These are phyloP conservation scores for Pestalotiopsis sp. DNA, from an alignment of 2,329 filamentous ascomycete species.

Conservation along the genomic window DNA sequence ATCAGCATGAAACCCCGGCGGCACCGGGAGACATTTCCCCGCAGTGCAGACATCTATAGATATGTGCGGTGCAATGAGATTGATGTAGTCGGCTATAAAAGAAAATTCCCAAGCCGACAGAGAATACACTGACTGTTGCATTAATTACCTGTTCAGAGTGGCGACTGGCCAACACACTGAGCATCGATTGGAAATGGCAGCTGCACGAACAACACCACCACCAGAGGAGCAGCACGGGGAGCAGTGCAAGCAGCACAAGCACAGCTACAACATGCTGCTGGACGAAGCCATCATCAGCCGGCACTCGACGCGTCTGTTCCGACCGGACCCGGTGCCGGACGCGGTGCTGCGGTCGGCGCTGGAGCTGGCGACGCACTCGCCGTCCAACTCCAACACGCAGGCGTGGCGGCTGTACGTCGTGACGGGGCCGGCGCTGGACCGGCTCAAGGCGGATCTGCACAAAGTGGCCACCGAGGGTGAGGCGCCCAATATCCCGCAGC, in stretches of 20 bases:
- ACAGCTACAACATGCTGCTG: constrained; percentile 16
- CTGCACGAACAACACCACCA: neutral
- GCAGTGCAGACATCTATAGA: neutral
- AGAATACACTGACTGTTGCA: neutral
- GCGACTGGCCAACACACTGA: no score
- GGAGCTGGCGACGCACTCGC: constrained; percentile 18
- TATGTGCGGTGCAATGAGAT: no score
- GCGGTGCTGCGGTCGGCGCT: constrained; percentile 13
- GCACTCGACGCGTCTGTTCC: constrained; percentile 19
- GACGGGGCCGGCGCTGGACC: constrained; percentile 11
- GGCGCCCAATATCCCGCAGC: constrained; percentile 4
- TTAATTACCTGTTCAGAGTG: neutral
- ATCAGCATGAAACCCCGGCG: neutral
- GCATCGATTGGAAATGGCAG: neutral
- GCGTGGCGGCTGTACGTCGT: constrained; percentile 22
- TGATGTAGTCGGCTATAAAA: neutral
- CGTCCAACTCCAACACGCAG: constrained; percentile 25
- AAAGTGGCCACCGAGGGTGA: constrained; percentile 6
- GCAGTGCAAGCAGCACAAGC: neutral
- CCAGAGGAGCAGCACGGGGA: neutral
- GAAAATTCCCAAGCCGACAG: neutral
- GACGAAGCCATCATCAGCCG: constrained; percentile 21
- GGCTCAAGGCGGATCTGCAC: constrained; percentile 14
- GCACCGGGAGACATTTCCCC: neutral
- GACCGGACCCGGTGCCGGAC: constrained; percentile 15